Conservation (phyloP, 768 basidiomycete genomes). For the Podaxis pistillaris region DNA sequence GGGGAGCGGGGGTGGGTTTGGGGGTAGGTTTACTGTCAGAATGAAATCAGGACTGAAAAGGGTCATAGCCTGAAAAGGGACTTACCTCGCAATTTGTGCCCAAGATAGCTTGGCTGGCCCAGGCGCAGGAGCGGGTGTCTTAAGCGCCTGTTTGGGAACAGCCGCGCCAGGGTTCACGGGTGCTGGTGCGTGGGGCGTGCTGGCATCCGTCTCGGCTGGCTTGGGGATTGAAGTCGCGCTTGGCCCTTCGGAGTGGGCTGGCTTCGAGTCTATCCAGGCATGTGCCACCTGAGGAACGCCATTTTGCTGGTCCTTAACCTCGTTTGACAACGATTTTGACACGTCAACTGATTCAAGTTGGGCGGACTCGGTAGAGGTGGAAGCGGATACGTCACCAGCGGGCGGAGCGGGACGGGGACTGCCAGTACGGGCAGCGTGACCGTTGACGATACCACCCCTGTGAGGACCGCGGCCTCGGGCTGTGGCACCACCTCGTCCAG, state of each 20-base stretch:
- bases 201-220: conserved; percentile 28
- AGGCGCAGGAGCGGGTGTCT: conserved; percentile 67
- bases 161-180: conserved; percentile 22
- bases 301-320: conserved; percentile 29
- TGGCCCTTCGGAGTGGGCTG: conserved; percentile 31
- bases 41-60: conserved; percentile 11
- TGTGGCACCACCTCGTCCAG: conserved; percentile 54
- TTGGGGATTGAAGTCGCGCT: conserved; percentile 21
- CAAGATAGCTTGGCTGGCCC: conserved; percentile 68
- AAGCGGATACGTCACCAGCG: conserved; percentile 22
- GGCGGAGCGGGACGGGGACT: conserved; percentile 27
- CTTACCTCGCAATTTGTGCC: conserved; percentile 81
- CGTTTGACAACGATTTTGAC: conserved; percentile 13
- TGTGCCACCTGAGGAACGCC: conserved; percentile 24
- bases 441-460: conserved; percentile 38
- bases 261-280: conserved; percentile 30
- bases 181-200: background rate
- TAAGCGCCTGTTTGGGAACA: conserved; percentile 36
- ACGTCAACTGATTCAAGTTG: conserved; percentile 21
- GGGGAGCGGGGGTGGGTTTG: conserved; percentile 49
- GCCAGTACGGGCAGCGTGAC: conserved; percentile 35
- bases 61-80: conserved; percentile 15
- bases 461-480: conserved; percentile 48
- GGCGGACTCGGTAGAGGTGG: conserved; percentile 23
- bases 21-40: conserved; percentile 53